Base-by-base conservation (phyloP, 805 yeast genomes). In the Ogataea paradorogensis region DNA sequence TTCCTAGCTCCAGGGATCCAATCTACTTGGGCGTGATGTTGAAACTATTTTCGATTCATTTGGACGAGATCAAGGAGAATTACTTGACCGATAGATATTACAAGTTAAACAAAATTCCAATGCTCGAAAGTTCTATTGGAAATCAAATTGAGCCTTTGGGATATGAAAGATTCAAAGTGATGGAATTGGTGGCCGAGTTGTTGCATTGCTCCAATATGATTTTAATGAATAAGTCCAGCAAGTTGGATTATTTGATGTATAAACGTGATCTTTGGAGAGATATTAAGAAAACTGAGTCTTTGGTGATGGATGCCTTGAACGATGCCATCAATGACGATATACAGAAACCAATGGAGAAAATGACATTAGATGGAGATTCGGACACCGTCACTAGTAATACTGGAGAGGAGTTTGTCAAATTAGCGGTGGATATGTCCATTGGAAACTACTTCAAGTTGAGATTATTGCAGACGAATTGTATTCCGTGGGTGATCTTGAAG, bases 131-230 rank as follows among this genome's bases (percentile, higher is more conserved):
- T 40, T 80, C 88, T 18, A 67, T 81, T 35, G 86, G 88, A 11
- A 58, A 65, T 15, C 21, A 43, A 2, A 72, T 74, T 50, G 82
- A 80, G 50, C 89, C 93, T 0, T 66, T 93, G 25, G 99, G 99
- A 0, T 86, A 89, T 57, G 95, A 91, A 52, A 72, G 90, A 44
- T 90, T 93, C 64, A 86, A 89, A 56, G 74, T 91, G 8, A 81
- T 95, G 52, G 99, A 93, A 64, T 65, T 93, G 42, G 76, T 93
- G 26, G 99, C 99, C 0, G 99, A 93, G 58, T 70, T 93, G 20
- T 66, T 93, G 41, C 99, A 93, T 63, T 93, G 99, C 57, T 88
- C 96, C 15, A 93, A 93, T 65, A 93, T 93, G 98, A 82, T 82
- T 2, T 70, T 90, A 15, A 74, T 93, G 61, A 93, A 91, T 59